Conservation (phyloP, 805 yeast species). For the Suhomyces sp. region DNA sequence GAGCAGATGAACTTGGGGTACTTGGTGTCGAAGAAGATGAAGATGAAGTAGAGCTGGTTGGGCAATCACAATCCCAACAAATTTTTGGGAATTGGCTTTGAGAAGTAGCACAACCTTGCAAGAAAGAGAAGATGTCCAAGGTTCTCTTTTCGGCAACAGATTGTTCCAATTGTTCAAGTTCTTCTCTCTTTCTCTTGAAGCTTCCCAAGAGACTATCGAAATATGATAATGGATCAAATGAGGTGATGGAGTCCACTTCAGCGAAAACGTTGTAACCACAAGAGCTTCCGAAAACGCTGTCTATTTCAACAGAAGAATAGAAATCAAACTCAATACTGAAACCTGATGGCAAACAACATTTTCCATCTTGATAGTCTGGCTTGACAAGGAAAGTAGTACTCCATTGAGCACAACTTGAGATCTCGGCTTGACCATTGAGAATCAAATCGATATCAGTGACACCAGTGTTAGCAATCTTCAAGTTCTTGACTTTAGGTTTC, state of each 20-base stretch:
- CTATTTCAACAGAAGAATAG: slow-evolving; percentile 6
- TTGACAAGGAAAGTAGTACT: slow-evolving; percentile 19
- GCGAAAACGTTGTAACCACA: slow-evolving; percentile 3
- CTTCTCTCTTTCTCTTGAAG: slow-evolving; percentile 8
- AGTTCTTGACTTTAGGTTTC: slow-evolving; percentile 14
- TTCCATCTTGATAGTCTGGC: slow-evolving; percentile 14
- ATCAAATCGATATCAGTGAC: slow-evolving; percentile 13
- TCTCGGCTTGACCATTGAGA: slow-evolving; percentile 9
- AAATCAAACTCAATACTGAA: slow-evolving; percentile 18
- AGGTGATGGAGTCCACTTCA: background rate
- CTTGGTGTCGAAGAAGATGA: background rate
- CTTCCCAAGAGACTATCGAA: slow-evolving; percentile 3
- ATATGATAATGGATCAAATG: slow-evolving; percentile 5
- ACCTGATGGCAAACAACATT: slow-evolving; percentile 23
- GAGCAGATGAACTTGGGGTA: background rate
- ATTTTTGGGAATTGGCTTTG: slow-evolving; percentile 3
- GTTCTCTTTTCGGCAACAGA: slow-evolving; percentile 3
- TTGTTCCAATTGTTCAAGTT: background rate
- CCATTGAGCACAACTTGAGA: slow-evolving; percentile 20
- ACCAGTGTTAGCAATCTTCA: slow-evolving; percentile 21
- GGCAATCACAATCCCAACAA: slow-evolving; percentile 14
- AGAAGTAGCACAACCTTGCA: slow-evolving; percentile 4
- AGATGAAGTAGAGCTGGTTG: background rate
- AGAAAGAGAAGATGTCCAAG: background rate
- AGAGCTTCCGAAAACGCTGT: slow-evolving; percentile 8